phyloP scores from a whole-genome alignment of 176 grass and related monocot species.

The Chloris gayana region DNA sequence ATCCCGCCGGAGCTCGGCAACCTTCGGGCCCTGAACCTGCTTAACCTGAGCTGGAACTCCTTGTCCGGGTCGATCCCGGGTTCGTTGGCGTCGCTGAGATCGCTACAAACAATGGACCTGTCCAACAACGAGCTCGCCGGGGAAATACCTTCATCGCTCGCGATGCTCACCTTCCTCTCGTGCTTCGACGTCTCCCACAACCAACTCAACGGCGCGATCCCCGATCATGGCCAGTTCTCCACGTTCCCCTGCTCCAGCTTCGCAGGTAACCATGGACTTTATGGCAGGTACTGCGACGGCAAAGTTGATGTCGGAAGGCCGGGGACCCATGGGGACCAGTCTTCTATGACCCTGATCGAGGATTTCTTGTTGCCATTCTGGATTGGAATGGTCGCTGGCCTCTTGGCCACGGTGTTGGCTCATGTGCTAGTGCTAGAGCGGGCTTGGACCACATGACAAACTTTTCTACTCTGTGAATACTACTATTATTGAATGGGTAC shows the following conservation, averaged over 20 bases:
- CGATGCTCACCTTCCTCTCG: conserved; percentile 39
- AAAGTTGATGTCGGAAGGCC: background rate
- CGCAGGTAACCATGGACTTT: conserved; percentile 6
- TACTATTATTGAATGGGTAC: too few relatives aligned
- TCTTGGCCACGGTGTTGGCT: background rate
- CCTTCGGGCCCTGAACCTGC: conserved; percentile 38
- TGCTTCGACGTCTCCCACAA: conserved; percentile 28
- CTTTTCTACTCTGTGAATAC: too few relatives aligned
- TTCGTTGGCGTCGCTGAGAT: conserved; percentile 16
- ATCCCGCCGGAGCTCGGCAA: conserved; percentile 41
- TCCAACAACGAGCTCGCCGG: conserved; percentile 36
- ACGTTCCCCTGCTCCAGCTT: conserved; percentile 31
- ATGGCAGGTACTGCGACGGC: background rate
- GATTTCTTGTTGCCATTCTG: background rate
- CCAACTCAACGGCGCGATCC: background rate
- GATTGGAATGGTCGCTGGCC: background rate
- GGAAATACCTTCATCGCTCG: conserved; percentile 26
- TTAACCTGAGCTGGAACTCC: conserved; percentile 50
- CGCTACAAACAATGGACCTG: conserved; percentile 37
- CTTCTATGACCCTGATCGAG: background rate
- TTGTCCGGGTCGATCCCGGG: conserved; percentile 35
- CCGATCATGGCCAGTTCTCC: conserved; percentile 8
- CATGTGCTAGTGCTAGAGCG: background rate
- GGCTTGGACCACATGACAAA: too few relatives aligned
- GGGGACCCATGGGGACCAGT: background rate